Evolutionary conservation across 352 stramenopile species (phyloP), one percentile per base, ranked within the genome.

Genomic region (Phytophthora sojae): DNA sequence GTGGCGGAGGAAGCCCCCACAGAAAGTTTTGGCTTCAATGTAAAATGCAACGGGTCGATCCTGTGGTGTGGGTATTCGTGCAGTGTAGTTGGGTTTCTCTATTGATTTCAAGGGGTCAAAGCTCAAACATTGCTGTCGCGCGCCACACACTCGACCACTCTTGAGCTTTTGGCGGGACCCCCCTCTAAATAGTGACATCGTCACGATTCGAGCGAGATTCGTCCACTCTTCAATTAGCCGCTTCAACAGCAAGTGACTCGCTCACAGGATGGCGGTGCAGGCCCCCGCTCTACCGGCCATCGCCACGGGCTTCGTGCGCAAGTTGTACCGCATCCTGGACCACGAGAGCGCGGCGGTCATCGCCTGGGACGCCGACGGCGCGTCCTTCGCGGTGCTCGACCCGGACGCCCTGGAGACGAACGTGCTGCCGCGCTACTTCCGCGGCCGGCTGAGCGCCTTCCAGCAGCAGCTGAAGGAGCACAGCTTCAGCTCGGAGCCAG

Each of bases 311-410:
- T 94, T 94, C 29, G 80, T 94, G 69, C 83, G 86, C 70, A 92
- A 94, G 63, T 69, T 94, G 23, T 94, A 94, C 63, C 80, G 79
- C 55, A 89, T 94, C 23, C 76, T 94, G 49, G 85, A 94, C 73
- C 75, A 83, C 51, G 75, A 91, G 58, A 79, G 71, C 59, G 66
- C 57, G 4, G 65, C 71, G 7, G 79, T 90, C 71, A 91, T 94
- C 67, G 58, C 67, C 26, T 94, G 86, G 86, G 80, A 87, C 70
- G 51, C 58, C 7, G 47, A 67, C n/a, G 86, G 86, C 67, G 69
- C 69, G 32, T 83, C 71, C 44, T 94, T 94, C 65, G 68, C 72
- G 12, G 79, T 94, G 61, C 69, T 63, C 35, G 83, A 94, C 75
- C 60, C 60, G 39, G 81, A 80, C 19, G 59, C 65, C 11, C 77